Evolutionary conservation across 345 rosid genomes (phyloP).

Genomic region (Lepidium africanum): DNA sequence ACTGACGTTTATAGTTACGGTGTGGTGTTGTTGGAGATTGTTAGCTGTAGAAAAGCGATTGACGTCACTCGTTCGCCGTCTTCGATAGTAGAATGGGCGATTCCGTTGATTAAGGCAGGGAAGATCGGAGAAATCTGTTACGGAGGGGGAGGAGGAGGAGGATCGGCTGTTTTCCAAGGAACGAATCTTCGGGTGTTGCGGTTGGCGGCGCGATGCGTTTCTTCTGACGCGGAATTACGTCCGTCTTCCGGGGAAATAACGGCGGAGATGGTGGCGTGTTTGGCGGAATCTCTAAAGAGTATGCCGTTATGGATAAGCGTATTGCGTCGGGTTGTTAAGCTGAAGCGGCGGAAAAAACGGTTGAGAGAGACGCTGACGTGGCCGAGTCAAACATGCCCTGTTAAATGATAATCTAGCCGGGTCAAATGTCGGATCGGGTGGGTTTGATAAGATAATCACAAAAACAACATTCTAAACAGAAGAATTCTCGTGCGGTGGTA

Average conservation of each 20-base stretch:
- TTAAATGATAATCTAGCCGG: neutral
- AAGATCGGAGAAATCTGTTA: conserved; percentile 33
- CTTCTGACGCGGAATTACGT: conserved; percentile 31
- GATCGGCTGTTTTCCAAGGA: conserved; percentile 21
- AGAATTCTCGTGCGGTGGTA: neutral
- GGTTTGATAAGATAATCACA: neutral
- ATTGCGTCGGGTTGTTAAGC: conserved; percentile 27
- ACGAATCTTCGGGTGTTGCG: conserved; percentile 31
- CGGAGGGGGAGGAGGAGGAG: conserved; percentile 38
- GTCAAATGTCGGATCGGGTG: conserved; percentile 5
- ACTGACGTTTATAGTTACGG: conserved; percentile 66
- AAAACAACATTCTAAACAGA: neutral
- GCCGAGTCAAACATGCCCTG: conserved; percentile 25
- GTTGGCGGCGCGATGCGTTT: conserved; percentile 54
- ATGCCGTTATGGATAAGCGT: conserved; percentile 35
- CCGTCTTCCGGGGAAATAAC: conserved; percentile 45
- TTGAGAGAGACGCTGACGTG: conserved; percentile 23
- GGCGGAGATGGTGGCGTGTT: conserved; percentile 30
- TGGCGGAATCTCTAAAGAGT: conserved; percentile 31
- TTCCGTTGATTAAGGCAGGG: conserved; percentile 33
- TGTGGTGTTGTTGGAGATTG: conserved; percentile 57
- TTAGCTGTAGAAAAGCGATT: conserved; percentile 57
- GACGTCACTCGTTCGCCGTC: conserved; percentile 43
- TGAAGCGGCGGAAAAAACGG: conserved; percentile 30
- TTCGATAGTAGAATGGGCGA: conserved; percentile 63